Conservation (phyloP, 805 yeast species). For the Candida awuae region DNA sequence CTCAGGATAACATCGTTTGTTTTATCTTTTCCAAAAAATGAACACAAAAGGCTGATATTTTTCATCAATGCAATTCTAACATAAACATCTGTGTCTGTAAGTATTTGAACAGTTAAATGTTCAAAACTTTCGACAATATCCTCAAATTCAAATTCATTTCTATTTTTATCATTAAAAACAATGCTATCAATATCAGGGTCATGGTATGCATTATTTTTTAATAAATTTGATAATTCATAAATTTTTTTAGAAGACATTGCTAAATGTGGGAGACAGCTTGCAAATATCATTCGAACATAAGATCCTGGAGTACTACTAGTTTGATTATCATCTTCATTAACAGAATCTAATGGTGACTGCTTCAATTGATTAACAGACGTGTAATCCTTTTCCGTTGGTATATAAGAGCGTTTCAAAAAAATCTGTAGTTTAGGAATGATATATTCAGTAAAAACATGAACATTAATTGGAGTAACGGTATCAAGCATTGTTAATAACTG, state of each 20-base stretch:
- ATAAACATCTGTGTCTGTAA: constrained; percentile 59
- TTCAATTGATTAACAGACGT: too few relatives aligned
- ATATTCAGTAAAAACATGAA: constrained; percentile 72
- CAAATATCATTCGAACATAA: constrained; percentile 58
- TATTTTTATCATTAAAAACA: constrained; percentile 25
- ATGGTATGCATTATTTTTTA: constrained; percentile 29
- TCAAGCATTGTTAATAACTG: constrained; percentile 60
- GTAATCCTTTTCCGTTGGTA: constrained; percentile 9
- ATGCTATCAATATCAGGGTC: constrained; percentile 41
- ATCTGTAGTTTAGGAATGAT: constrained; percentile 58
- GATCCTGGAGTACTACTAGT: constrained; percentile 13
- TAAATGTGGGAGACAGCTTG: constrained; percentile 64
- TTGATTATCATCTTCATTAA: background rate
- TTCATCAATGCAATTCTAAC: constrained; percentile 65
- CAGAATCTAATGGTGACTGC: background rate
- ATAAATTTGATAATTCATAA: constrained; percentile 49
- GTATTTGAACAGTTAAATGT: constrained; percentile 49
- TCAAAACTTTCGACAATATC: constrained; percentile 51
- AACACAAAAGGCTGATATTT: constrained; percentile 69
- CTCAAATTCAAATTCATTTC: constrained; percentile 33
- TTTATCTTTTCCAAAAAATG: constrained; percentile 77
- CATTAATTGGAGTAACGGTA: constrained; percentile 65
- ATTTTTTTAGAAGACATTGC: constrained; percentile 58
- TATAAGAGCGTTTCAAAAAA: constrained; percentile 33
- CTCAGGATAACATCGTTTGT: constrained; percentile 85